Percentiles rank a stretch among this genome's conserved stretches.
Evolutionary conservation across 1,284 basidiomycete species (phyloP).

Genomic region (Irpex sp.): DNA sequence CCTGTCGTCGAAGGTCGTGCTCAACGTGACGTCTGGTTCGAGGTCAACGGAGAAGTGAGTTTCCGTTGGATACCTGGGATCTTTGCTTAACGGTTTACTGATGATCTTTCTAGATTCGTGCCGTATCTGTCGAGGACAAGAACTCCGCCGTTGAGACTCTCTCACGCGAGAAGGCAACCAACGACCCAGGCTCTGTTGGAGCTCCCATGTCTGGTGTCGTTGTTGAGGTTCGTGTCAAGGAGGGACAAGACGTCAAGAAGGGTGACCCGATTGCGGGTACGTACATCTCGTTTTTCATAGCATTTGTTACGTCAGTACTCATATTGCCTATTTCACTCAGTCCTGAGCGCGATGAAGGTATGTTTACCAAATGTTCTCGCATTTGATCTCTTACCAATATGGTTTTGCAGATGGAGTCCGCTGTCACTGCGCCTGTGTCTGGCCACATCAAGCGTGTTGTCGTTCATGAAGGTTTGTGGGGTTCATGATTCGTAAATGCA

Average conservation of each 20-base stretch:
- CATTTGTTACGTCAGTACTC: conserved; percentile 8
- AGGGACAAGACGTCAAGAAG: conserved; percentile 96
- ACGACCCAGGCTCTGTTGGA: conserved; percentile 93
- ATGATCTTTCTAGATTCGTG: conserved; percentile 63
- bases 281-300: conserved; percentile 22
- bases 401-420: conserved; percentile 83
- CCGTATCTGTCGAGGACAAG: conserved; percentile 92
- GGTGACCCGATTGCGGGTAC: conserved; percentile 89
- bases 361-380: conserved; percentile 19
- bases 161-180: conserved; percentile 89
- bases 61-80: conserved; percentile 4
- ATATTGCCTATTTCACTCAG: conserved; percentile 31
- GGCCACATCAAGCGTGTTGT: conserved; percentile 93
- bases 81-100: neutral
- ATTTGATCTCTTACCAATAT: conserved; percentile 14
- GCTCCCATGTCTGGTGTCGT: conserved; percentile 98
- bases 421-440: conserved; percentile 92
- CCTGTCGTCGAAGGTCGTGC: conserved; percentile 90
- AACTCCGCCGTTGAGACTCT: conserved; percentile 95
- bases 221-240: conserved; percentile 95
- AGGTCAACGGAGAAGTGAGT: conserved; percentile 90
- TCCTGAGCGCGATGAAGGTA: conserved; percentile 90
- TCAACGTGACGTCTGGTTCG: conserved; percentile 97
- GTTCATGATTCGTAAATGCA: neutral
- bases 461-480: conserved; percentile 71